Conservation (phyloP, 371 early-diverging fungal genomes). For the Dinochytrium kinnereticum region DNA sequence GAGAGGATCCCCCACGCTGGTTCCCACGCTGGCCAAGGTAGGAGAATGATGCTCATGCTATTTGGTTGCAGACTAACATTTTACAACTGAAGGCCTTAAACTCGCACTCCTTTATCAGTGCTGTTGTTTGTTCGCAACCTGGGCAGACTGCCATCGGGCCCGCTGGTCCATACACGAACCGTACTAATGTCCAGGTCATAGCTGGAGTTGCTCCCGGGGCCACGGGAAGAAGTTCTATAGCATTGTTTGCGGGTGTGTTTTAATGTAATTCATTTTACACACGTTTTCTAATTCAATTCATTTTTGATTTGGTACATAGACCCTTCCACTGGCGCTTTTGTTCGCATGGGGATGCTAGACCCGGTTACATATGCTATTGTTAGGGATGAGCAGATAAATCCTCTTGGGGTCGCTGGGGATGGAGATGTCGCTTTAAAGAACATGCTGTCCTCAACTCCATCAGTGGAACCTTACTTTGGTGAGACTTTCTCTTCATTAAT, state of each 20-base stretch:
- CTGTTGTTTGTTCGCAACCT: background rate
- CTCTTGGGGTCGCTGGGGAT: slow-evolving; percentile 13
- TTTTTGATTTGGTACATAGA: no score
- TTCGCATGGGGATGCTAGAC: background rate
- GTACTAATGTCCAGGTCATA: slow-evolving; percentile 5
- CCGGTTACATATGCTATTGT: background rate
- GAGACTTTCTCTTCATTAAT: no score
- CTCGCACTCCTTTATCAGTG: background rate
- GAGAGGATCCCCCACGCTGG: background rate
- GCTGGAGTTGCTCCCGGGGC: no score
- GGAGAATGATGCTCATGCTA: no score
- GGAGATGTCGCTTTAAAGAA: slow-evolving; percentile 65
- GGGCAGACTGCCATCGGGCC: slow-evolving; percentile 3
- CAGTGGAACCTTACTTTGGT: slow-evolving; percentile 9
- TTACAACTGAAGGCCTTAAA: background rate
- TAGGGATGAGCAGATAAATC: background rate
- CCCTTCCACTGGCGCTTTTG: background rate
- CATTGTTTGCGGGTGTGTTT: no score
- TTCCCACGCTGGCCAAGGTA: background rate
- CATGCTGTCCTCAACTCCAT: slow-evolving; percentile 72
- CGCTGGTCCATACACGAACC: background rate
- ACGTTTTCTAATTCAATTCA: no score
- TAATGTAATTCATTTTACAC: no score
- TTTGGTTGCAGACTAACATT: no score
- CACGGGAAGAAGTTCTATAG: no score